Base-by-base conservation (phyloP, 75 land plant species). In the Pseudotsuga menziesii region DNA sequence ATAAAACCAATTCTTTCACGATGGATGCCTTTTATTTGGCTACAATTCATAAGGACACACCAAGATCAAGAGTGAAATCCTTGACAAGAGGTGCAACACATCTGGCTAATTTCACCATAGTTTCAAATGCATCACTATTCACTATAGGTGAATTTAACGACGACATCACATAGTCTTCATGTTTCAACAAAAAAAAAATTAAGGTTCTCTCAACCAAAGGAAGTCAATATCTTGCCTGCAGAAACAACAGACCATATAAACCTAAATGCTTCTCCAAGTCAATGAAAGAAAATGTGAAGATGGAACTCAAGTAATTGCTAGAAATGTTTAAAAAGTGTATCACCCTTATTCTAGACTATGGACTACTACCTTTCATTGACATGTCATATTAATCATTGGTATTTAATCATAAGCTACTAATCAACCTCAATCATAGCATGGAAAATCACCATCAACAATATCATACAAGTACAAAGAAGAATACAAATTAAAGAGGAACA, bases 1-100 rank as follows among this genome's bases (percentile, higher is more conserved):
- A 66, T 56, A 87, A 79, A 72, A 81, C 83, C 41, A 91, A 66
- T 29, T 96, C 90, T 66, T 76, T 72, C 48, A 87, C 20, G 36
- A 87, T 54, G 35, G 79, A 75, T 26, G 63, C 77, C 66, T 83
- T 85, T 9, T 85, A 83, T 29, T 83, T 82, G n/a, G 72, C 76
- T 69, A 95, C 80, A 29, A 90, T 74, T 41, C 80, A 85, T 72
- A 97, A 77, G 14, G 94, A 91, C 78, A 98, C 90, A 76, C 98
- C 94, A 78, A 97, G 84, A 63, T 97, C 99, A 66, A 89, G 80
- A 48, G 94, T 92, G 82, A 89, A 87, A 77, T 91, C 85, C 78
- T 90, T 82, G 41, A 91, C 80, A 62, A 92, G 90, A 36, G 90
- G 83, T 54, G 95, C 91, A 55, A 89, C 80, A 80, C 98, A 97